Evolutionary conservation across 31 red algal species (phyloP), one percentile per base, ranked within the genome.

Genomic region (Asparagopsis taxiformis): DNA sequence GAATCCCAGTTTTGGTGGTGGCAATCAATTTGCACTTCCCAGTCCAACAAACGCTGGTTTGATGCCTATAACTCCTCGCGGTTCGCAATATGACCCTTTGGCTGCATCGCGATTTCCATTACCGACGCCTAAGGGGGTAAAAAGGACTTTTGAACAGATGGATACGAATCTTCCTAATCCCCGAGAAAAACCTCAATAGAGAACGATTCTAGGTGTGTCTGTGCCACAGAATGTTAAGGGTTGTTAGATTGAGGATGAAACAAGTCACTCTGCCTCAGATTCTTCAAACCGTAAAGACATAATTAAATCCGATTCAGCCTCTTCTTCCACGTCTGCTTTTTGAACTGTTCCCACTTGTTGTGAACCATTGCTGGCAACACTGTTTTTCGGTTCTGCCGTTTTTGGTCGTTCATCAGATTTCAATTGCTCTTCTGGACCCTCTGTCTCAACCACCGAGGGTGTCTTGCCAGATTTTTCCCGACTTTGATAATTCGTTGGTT

Each of bases 31-130:
- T 48, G 30, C 31, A 9, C 71, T 75, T 26, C 71, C 71, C 15
- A 75, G 71, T 50, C 71, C 71, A 7, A 75, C 71, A 62, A 31
- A 75, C 30, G 71, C 71, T 29, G 71, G 71, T 43, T 30, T 75
- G 22, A 19, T 75, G 23, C 71, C 71, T 3, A 29, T 75, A 0
- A 72, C 68, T 31, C 68, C 68, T 22, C 43, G 49, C 3, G 16
- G 43, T 32, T 30, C 55, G 55, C 4, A 48, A 10, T 55, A 16
- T 32, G 68, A 72, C 26, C 51, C 51, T 7, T 30, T 56, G 24
- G 20, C 24, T 20, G 29, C 68, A 16, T 24, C 68, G 9, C 68
- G 68, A n/a, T 28, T 34, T 17, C 25, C 29, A 24, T 25, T 31
- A 8, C 16, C 41, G 15, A 8, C 49, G 30, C 43, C 13, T 23